Evolutionary conservation across 345 rosid genomes (phyloP).

Genomic region (Gossypium stocksii): DNA sequence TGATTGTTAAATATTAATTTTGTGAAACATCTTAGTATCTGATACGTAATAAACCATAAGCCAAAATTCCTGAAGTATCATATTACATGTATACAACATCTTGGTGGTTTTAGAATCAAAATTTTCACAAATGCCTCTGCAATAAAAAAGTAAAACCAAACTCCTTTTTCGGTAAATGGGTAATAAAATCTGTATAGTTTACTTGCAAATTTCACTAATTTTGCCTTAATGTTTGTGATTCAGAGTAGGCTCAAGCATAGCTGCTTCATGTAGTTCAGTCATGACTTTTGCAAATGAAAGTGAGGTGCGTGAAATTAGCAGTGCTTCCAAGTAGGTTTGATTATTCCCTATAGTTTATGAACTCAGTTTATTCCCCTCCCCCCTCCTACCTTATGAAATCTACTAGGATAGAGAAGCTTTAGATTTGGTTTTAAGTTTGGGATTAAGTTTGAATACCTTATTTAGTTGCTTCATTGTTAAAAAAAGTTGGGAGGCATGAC

Average conservation of each 20-base stretch:
- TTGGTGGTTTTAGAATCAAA: neutral
- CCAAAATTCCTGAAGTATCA: neutral
- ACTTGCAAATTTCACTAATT: neutral
- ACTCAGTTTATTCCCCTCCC: neutral
- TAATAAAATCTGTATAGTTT: neutral
- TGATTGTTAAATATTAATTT: neutral
- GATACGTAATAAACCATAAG: neutral
- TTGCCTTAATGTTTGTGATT: neutral
- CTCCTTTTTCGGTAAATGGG: neutral
- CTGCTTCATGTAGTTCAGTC: neutral
- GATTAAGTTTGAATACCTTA: neutral
- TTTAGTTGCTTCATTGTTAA: neutral
- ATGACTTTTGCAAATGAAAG: neutral
- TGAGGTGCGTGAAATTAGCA: neutral
- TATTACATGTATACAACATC: neutral
- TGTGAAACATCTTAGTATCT: neutral
- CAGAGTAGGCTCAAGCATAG: neutral
- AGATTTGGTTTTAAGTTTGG: neutral
- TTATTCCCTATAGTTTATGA: neutral
- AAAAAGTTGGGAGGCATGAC: neutral
- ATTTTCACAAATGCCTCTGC: neutral
- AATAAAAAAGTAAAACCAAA: neutral
- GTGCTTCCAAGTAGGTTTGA: neutral
- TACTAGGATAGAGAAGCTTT: neutral
- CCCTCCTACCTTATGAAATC: slow-evolving; percentile 1